phyloP scores from a whole-genome alignment of 2,329 filamentous ascomycete genomes.

The Cryoendolithus antarcticus region DNA sequence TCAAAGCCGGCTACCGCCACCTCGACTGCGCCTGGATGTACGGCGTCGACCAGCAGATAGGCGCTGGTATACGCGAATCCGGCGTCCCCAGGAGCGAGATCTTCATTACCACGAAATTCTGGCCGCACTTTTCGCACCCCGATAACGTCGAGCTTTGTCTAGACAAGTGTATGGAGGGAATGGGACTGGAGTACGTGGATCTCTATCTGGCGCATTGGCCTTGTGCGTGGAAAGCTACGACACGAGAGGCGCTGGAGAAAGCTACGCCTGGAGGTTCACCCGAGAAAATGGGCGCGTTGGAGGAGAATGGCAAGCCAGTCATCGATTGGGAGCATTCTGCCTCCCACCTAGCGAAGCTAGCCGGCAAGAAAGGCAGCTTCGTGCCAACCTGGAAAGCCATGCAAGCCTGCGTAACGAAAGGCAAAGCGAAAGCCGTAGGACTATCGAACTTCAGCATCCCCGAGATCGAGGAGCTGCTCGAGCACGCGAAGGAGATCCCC shows the following conservation, averaged over 20 bases:
- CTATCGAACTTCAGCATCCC: conserved; percentile 40
- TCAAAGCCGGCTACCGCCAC: conserved; percentile 41
- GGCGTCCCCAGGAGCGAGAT: conserved; percentile 38
- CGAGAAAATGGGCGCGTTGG: conserved; percentile 36
- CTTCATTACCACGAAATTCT: conserved; percentile 18
- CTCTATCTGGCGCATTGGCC: conserved; percentile 78
- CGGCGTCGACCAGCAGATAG: conserved; percentile 42
- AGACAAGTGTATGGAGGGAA: conserved; percentile 57
- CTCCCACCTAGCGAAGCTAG: conserved; percentile 37
- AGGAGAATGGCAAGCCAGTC: conserved; percentile 44
- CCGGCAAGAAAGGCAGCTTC: conserved; percentile 34
- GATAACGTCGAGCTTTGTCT: conserved; percentile 34
- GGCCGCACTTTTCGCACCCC: conserved; percentile 35
- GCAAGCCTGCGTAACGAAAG: conserved; percentile 44
- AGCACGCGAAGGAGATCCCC: conserved; percentile 29
- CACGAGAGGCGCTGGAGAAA: conserved; percentile 36
- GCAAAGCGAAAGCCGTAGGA: conserved; percentile 43
- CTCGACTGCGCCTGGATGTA: conserved; percentile 46
- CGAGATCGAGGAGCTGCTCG: conserved; percentile 31
- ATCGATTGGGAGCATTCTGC: conserved; percentile 41
- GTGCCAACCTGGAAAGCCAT: conserved; percentile 51
- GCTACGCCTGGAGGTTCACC: no score
- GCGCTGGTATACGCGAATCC: conserved; percentile 37
- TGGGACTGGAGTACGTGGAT: conserved; percentile 73
- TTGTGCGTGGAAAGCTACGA: conserved; percentile 48